Percentiles rank a stretch among this genome's conserved stretches.
Conservation (phyloP, 2,329 filamentous ascomycete genomes). For the Emergomyces orientalis region DNA sequence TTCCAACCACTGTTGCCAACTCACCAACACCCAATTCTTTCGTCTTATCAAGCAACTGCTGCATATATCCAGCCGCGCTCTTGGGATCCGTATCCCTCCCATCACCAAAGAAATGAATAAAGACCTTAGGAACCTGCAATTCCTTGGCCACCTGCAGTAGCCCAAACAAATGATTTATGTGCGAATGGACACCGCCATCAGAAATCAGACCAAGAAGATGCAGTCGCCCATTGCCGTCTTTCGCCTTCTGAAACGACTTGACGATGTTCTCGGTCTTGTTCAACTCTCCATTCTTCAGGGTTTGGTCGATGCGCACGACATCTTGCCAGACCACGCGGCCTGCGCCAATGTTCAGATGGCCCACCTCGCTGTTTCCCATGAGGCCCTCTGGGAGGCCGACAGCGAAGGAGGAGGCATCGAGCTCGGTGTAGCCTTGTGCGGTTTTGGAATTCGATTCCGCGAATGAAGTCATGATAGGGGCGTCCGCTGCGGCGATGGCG, state of each 20-base stretch:
- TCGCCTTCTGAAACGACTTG: conserved; percentile 66
- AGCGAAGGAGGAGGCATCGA: conserved; percentile 91
- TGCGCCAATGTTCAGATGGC: conserved; percentile 96
- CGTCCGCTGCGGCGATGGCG: conserved; percentile 87
- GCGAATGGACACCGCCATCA: conserved; percentile 91
- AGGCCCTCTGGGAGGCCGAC: conserved; percentile 92
- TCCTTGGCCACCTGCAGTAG: conserved; percentile 86
- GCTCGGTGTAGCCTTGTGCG: conserved; percentile 75
- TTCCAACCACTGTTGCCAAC: conserved; percentile 84
- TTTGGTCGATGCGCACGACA: conserved; percentile 90
- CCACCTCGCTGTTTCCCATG: conserved; percentile 99
- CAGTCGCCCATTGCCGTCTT: conserved; percentile 80
- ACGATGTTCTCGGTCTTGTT: conserved; percentile 67
- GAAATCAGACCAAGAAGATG: conserved; percentile 89
- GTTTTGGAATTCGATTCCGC: conserved; percentile 56
- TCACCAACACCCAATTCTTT: conserved; percentile 80
- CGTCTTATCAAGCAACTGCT: conserved; percentile 69
- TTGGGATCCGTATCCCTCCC: conserved; percentile 97
- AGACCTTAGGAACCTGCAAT: conserved; percentile 77
- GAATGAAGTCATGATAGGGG: conserved; percentile 90
- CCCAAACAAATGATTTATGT: conserved; percentile 85
- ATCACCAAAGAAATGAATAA: conserved; percentile 98
- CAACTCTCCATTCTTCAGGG: conserved; percentile 76
- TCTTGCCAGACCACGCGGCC: conserved; percentile 98
- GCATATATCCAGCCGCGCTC: conserved; percentile 78